A percentile compares a stretch with the other conserved stretches of the same genome.
Evolutionary conservation across 108 stramenopile genomes (phyloP).

Genomic region (Nannochloropsis granulata): DNA sequence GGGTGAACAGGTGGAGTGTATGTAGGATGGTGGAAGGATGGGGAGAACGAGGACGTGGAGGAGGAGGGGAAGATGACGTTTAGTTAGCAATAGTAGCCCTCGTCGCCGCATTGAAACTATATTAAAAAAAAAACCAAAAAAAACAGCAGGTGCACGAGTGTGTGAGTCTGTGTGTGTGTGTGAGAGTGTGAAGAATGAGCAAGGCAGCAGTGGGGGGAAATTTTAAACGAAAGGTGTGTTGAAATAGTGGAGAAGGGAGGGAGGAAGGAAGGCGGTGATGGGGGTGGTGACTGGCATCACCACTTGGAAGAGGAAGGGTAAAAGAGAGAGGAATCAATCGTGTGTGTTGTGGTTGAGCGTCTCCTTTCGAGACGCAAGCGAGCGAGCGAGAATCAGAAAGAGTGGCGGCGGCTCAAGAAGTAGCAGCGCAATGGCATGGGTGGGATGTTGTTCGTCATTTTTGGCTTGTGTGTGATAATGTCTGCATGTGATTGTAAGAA

Average conservation of each 20-base stretch:
- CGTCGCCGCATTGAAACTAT: background rate
- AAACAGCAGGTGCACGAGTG: background rate
- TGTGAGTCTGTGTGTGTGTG: background rate
- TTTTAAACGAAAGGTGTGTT: background rate
- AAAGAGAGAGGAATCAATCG: background rate
- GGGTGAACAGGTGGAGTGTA: background rate
- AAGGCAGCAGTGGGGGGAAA: background rate
- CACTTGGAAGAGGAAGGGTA: background rate
- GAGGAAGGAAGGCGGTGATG: background rate
- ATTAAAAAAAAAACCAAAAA: background rate
- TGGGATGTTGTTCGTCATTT: background rate
- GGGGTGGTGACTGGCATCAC: background rate
- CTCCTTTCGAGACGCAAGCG: background rate
- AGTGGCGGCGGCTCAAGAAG: background rate
- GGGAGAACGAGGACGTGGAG: background rate
- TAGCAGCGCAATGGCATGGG: background rate
- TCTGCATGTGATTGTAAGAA: too few relatives aligned
- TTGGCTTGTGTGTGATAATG: background rate
- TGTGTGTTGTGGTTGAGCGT: background rate
- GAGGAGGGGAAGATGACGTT: background rate
- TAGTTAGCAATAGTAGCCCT: background rate
- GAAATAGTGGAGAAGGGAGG: background rate
- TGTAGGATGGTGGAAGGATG: background rate
- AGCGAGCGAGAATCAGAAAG: background rate
- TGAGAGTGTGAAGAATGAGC: too few relatives aligned